These are phyloP conservation scores for Crithidia bombi DNA, from an alignment of 208 protist genomes.

Conservation along the genomic window DNA sequence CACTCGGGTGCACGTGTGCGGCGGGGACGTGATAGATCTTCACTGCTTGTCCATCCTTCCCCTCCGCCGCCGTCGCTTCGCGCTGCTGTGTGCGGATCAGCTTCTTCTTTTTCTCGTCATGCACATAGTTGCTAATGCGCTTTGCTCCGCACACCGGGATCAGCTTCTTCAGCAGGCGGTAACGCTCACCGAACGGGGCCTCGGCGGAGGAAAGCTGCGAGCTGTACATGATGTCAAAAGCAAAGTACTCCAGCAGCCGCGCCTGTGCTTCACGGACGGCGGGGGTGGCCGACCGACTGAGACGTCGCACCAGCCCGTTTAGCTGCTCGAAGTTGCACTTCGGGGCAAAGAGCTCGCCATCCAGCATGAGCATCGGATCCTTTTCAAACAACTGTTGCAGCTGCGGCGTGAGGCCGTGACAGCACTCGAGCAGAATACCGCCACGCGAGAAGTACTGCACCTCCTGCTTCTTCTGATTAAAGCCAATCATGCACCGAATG, in stretches of 20 bases:
- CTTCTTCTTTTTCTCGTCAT: conserved; percentile 82
- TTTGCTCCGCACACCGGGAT: conserved; percentile 81
- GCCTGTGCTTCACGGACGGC: conserved; percentile 47
- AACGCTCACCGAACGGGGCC: conserved; percentile 82
- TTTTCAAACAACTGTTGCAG: conserved; percentile 73
- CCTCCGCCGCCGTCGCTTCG: conserved; percentile 12
- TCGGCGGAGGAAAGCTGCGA: conserved; percentile 44
- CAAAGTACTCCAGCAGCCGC: conserved; percentile 83
- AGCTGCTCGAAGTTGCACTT: conserved; percentile 89
- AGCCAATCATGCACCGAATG: conserved; percentile 87
- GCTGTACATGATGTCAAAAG: conserved; percentile 91
- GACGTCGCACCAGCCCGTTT: conserved; percentile 77
- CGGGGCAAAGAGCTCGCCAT: conserved; percentile 87
- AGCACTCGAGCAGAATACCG: conserved; percentile 87
- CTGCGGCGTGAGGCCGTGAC: conserved; percentile 68
- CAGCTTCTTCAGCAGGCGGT: conserved; percentile 77
- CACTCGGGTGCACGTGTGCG: conserved; percentile 66
- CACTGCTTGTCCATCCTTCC: conserved; percentile 31
- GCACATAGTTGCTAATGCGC: conserved; percentile 85
- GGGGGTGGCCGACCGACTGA: conserved; percentile 38
- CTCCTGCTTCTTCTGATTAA: conserved; percentile 57
- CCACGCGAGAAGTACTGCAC: conserved; percentile 89
- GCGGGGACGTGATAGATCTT: conserved; percentile 88
- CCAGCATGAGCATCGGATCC: conserved; percentile 81
- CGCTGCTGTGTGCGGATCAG: conserved; percentile 54